phyloP scores from a whole-genome alignment of 2,329 filamentous ascomycete species.

The Lizonia empirigonia region DNA sequence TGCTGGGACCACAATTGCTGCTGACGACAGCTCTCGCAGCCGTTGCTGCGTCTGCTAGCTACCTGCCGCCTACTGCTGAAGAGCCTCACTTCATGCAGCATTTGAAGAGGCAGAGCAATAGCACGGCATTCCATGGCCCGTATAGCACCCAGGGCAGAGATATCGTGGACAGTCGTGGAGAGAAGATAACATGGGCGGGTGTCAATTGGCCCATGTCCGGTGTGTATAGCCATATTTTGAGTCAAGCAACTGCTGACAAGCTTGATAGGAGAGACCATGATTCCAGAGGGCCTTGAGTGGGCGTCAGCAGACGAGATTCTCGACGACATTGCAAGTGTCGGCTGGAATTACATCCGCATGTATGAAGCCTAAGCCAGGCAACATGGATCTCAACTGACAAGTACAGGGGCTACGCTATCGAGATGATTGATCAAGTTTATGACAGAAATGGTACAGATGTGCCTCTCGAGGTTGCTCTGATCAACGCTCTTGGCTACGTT shows the following conservation, averaged over 20 bases:
- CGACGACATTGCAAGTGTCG: constrained; percentile 57
- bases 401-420: constrained; percentile 49
- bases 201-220: constrained; percentile 62
- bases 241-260: not conserved
- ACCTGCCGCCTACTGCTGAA: constrained; percentile 22
- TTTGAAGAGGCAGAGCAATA: constrained; percentile 28
- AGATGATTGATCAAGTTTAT: constrained; percentile 52
- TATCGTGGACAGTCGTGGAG: constrained; percentile 46
- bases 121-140: constrained; percentile 40
- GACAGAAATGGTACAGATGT: constrained; percentile 49
- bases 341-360: constrained; percentile 66
- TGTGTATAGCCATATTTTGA: constrained; percentile 9
- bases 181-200: constrained; percentile 64
- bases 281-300: constrained; percentile 65
- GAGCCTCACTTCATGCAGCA: constrained; percentile 28
- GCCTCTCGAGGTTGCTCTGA: constrained; percentile 48
- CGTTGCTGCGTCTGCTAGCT: constrained; percentile 24
- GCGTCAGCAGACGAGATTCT: constrained; percentile 59
- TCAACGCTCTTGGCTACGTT: constrained; percentile 48
- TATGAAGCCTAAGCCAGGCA: constrained; percentile 3
- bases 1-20: constrained; percentile 29
- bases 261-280: constrained; percentile 59
- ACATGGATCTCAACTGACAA: constrained; percentile 2
- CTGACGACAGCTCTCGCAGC: constrained; percentile 25
- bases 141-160: constrained; percentile 47